These are phyloP conservation scores for Suaeda aralocaspica DNA, from an alignment of 148 eudicot genomes.

Conservation along the genomic window DNA sequence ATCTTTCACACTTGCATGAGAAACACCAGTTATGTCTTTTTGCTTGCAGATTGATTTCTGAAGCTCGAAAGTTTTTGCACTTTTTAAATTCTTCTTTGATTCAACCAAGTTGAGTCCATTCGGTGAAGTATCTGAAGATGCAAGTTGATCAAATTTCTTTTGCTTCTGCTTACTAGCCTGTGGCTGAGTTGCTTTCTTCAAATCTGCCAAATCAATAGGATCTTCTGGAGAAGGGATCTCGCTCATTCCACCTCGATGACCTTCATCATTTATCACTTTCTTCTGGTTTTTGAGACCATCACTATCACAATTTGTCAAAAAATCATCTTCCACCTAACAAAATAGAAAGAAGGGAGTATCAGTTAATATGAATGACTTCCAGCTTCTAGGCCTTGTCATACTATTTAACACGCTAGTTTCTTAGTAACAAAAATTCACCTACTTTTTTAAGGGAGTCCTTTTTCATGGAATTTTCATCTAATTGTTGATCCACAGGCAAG, in stretches of 20 bases:
- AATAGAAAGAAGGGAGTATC: too few species aligned
- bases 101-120: slow-evolving; percentile 22
- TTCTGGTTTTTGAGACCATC: slow-evolving; percentile 1
- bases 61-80: slow-evolving; percentile 25
- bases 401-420: slow-evolving; percentile 6
- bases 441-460: slow-evolving; percentile 19
- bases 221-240: background rate
- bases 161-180: slow-evolving; percentile 13
- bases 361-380: background rate
- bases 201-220: slow-evolving; percentile 2
- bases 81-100: slow-evolving; percentile 21
- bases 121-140: slow-evolving; percentile 30
- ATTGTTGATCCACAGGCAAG: slow-evolving; percentile 19
- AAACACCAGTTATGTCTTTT: background rate
- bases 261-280: slow-evolving; percentile 3
- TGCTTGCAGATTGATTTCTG: slow-evolving; percentile 15
- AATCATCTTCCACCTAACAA: background rate
- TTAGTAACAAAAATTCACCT: slow-evolving; percentile 14
- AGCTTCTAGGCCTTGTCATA: slow-evolving; percentile 1
- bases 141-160: slow-evolving; percentile 24
- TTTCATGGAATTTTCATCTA: slow-evolving; percentile 15
- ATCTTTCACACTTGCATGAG: slow-evolving; percentile 5
- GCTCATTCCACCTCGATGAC: background rate
- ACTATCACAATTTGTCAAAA: slow-evolving; percentile 22
- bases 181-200: slow-evolving; percentile 2